Evolutionary conservation across 352 stramenopile genomes (phyloP), one percentile per base, ranked within the genome.

Genomic region (Globisporangium paroecandrum): DNA sequence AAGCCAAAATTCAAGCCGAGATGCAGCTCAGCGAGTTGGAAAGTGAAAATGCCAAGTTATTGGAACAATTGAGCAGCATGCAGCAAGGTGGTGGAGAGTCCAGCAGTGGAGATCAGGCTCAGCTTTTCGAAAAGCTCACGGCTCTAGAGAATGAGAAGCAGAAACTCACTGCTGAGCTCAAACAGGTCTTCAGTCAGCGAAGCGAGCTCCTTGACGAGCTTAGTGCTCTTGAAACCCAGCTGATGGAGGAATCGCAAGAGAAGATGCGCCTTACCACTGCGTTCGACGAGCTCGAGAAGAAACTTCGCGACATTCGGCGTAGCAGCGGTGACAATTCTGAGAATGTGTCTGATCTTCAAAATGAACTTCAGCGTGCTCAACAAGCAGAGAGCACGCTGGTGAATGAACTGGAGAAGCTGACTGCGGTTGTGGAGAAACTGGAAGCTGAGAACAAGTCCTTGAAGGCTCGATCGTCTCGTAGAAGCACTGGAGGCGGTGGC

Each of bases 171-270:
- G 32, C 67, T 24, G 67, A 74, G 24, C 49, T 87, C 12, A 73
- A 87, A 25, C 77, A 65, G 4, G 62, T 76, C 25, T 71, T 58
- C 10, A 68, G 62, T 60, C 66, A 87, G 58, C 79, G 70, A 32
- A 62, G 80, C 49, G 72, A 85, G 10, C 72, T 78, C 25, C 22
- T 80, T 18, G 79, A 88, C 20, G 77, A 85, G 46, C 76, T 85
- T 54, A 71, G 67, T n/a, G 73, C 76, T 32, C 62, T 88, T 8
- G 77, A 85, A 66, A 61, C 65, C 8, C 76, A 86, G 58, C 56
- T 88, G 58, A 86, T 86, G 77, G 65, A 81, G 67, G 69, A 82
- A 56, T 85, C 79, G 4, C 58, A 81, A 57, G 78, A 85, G 51
- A 88, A 83, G 62, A 38, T 69, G 36, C 36, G 34, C 15, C 66